Evolutionary conservation across 2,329 filamentous ascomycete genomes (phyloP).

Genomic region (Parascedosporium putredinis): DNA sequence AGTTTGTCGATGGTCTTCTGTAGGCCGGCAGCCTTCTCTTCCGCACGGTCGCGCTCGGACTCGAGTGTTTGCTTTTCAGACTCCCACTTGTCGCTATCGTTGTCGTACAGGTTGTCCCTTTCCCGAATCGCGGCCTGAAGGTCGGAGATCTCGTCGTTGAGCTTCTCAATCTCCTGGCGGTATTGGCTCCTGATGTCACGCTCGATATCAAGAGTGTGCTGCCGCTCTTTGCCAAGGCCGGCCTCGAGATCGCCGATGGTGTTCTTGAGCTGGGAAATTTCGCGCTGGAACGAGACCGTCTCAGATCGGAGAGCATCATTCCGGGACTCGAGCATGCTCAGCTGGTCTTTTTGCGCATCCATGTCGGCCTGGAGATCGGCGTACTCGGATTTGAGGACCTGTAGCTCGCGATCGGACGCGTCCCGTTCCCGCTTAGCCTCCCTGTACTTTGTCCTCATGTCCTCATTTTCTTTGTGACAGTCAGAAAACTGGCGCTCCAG

Average conservation of each 20-base stretch:
- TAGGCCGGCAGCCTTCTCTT: conserved; percentile 56
- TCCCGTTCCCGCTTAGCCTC: conserved; percentile 34
- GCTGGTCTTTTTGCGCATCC: conserved; percentile 50
- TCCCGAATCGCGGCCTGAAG: conserved; percentile 56
- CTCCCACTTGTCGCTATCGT: conserved; percentile 65
- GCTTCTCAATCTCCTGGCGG: conserved; percentile 35
- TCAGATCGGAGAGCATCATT: conserved; percentile 58
- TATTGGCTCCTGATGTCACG: conserved; percentile 41
- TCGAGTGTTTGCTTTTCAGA: conserved; percentile 54
- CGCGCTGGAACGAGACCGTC: conserved; percentile 54
- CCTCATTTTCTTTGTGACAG: conserved; percentile 34
- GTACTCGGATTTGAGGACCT: conserved; percentile 31
- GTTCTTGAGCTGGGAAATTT: conserved; percentile 41
- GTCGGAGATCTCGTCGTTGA: conserved; percentile 49
- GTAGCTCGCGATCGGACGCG: conserved; percentile 25
- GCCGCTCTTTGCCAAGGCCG: conserved; percentile 41
- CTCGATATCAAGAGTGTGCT: conserved; percentile 49
- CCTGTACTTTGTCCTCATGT: conserved; percentile 33
- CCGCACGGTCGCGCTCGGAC: conserved; percentile 53
- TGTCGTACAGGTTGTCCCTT: conserved; percentile 59
- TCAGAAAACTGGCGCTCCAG: conserved; percentile 40
- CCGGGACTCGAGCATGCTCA: conserved; percentile 56
- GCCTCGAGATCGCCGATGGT: conserved; percentile 36
- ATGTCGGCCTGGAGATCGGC: conserved; percentile 50
- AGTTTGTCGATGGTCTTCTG: conserved; percentile 63